phyloP scores from a whole-genome alignment of 139 green algal species.

The Coccomyxa sp. region DNA sequence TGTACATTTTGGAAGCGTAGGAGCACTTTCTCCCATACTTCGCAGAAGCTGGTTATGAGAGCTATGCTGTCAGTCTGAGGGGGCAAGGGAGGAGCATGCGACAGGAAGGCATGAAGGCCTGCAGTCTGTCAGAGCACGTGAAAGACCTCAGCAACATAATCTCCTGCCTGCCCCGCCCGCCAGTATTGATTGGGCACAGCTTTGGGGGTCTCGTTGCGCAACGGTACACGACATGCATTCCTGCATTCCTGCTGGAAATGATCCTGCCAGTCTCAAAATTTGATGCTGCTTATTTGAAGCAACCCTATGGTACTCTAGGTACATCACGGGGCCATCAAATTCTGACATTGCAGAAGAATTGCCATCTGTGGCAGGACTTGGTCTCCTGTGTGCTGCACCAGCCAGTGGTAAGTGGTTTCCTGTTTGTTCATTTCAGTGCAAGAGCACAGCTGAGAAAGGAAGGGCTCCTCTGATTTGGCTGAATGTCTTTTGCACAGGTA shows the following conservation, averaged over 20 bases:
- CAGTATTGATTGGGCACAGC: slow-evolving; percentile 74
- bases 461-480: too few relatives aligned
- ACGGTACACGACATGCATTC: slow-evolving; percentile 37
- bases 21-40: slow-evolving; percentile 85
- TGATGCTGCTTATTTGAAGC: background rate
- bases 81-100: slow-evolving; percentile 55
- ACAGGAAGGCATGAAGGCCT: slow-evolving; percentile 16
- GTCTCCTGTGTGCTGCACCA: slow-evolving; percentile 52
- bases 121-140: slow-evolving; percentile 52
- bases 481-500: slow-evolving; percentile 37
- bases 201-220: slow-evolving; percentile 82
- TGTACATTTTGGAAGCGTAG: slow-evolving; percentile 4
- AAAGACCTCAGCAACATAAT: slow-evolving; percentile 58
- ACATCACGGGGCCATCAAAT: background rate
- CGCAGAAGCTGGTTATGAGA: slow-evolving; percentile 54
- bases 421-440: too few relatives aligned
- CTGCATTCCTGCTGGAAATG: background rate
- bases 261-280: too few relatives aligned
- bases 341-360: background rate
- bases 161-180: slow-evolving; percentile 30
- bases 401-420: too few relatives aligned
- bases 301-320: background rate
- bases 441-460: too few relatives aligned
- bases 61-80: slow-evolving; percentile 64
- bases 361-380: slow-evolving; percentile 39